Evolutionary conservation across 139 green algal species (phyloP).

Genomic region (Tetraselmis chui): DNA sequence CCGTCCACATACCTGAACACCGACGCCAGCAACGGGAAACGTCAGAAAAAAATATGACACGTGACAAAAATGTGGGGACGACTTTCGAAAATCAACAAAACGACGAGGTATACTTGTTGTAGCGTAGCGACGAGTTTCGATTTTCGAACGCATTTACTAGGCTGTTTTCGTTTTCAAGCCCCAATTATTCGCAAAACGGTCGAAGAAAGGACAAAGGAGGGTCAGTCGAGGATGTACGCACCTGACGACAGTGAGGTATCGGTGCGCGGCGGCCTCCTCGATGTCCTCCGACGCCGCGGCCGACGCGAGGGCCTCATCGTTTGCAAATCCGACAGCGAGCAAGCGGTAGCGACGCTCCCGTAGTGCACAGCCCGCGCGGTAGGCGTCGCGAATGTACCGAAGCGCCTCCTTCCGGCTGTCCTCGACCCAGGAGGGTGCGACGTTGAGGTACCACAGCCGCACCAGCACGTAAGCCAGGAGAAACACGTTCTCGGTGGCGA

Average conservation of each 20-base stretch:
- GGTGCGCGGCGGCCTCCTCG: constrained; percentile 9
- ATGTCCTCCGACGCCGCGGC: constrained; percentile 6
- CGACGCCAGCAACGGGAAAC: no score
- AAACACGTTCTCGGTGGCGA: constrained; percentile 15
- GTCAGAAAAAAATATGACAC: no score
- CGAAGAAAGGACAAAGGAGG: background rate
- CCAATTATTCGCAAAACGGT: no score
- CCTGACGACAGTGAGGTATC: constrained; percentile 18
- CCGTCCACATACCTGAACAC: background rate
- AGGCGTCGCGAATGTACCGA: constrained; percentile 19
- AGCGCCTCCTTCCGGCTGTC: constrained; percentile 18
- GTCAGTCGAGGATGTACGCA: no score
- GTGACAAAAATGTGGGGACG: background rate
- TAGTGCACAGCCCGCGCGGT: constrained; percentile 6
- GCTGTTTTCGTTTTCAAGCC: no score
- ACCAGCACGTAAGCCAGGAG: constrained; percentile 8
- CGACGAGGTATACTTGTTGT: no score
- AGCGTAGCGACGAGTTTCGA: no score
- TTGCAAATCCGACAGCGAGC: background rate
- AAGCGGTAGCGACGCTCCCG: constrained; percentile 10
- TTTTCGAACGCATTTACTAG: no score
- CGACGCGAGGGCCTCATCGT: background rate
- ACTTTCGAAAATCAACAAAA: no score
- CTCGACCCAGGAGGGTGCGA: background rate
- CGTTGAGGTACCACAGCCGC: background rate